Percentiles rank a stretch among this genome's conserved stretches.
phyloP scores from a whole-genome alignment of 169 alveolate genomes.

The Miamiensis avidus region DNA sequence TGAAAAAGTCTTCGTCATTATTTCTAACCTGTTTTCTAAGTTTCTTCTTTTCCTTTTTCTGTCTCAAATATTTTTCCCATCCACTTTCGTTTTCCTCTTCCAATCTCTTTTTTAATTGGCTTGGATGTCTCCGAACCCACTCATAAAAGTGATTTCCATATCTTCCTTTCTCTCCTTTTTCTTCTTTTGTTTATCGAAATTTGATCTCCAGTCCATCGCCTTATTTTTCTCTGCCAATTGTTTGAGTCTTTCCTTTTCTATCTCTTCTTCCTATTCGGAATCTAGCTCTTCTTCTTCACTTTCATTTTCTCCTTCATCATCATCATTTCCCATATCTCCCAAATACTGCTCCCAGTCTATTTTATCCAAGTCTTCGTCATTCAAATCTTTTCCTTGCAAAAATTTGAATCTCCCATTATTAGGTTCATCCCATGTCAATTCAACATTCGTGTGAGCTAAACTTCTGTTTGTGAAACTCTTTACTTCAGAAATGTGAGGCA shows the following conservation, averaged over 20 bases:
- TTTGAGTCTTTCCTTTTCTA: too few relatives aligned
- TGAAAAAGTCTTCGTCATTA: not conserved
- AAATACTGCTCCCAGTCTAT: slow-evolving; percentile 70
- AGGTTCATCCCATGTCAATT: slow-evolving; percentile 96
- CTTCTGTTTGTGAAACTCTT: slow-evolving; percentile 87
- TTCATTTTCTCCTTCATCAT: slow-evolving; percentile 50
- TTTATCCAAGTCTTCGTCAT: slow-evolving; percentile 71
- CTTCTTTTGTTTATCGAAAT: slow-evolving; percentile 53
- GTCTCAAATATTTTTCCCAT: slow-evolving; percentile 36
- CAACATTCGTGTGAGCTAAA: slow-evolving; percentile 92
- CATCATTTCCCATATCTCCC: slow-evolving; percentile 39
- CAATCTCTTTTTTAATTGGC: slow-evolving; percentile 19
- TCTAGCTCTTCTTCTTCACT: slow-evolving; percentile 62
- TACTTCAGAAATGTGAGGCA: slow-evolving; percentile 91
- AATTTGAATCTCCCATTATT: slow-evolving; percentile 89
- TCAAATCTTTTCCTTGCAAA: slow-evolving; percentile 60
- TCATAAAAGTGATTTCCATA: slow-evolving; percentile 59
- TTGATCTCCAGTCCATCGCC: slow-evolving; percentile 55
- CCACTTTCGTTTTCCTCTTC: slow-evolving; percentile 41
- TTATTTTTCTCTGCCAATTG: too few relatives aligned
- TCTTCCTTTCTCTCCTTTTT: slow-evolving; percentile 55
- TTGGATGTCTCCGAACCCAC: slow-evolving; percentile 52
- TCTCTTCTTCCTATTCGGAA: slow-evolving; percentile 57
- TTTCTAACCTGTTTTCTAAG: not conserved
- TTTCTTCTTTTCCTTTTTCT: slow-evolving; percentile 12